phyloP scores from a whole-genome alignment of 2,329 filamentous ascomycete species.

The Bisporella sp. region DNA sequence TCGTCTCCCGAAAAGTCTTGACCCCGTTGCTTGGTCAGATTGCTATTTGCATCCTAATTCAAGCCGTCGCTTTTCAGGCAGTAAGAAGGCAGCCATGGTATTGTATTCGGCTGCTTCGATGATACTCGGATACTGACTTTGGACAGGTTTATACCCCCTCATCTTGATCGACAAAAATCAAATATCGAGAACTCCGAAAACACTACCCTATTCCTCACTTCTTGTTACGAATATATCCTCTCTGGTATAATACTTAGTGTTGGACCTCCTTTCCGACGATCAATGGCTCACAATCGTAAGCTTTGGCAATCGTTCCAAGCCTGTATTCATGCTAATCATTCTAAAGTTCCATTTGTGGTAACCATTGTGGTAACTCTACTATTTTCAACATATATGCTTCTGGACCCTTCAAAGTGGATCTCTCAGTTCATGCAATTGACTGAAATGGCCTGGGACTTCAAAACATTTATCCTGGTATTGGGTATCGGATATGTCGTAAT shows the following conservation, averaged over 20 bases:
- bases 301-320: conserved; percentile 11
- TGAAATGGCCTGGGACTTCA: conserved; percentile 64
- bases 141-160: conserved; percentile 68
- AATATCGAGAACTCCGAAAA: conserved; percentile 93
- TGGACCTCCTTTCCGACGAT: conserved; percentile 83
- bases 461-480: conserved; percentile 62
- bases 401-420: conserved; percentile 64
- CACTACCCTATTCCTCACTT: conserved; percentile 80
- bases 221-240: conserved; percentile 92
- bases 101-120: conserved; percentile 13
- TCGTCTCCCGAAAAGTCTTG: conserved; percentile 89
- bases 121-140: conserved; percentile 10
- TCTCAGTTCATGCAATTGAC: conserved; percentile 79
- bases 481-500: conserved; percentile 61
- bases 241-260: conserved; percentile 84
- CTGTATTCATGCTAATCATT: not conserved
- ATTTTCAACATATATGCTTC: conserved; percentile 73
- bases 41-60: conserved; percentile 67
- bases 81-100: conserved; percentile 78
- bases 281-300: conserved; percentile 72
- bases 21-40: conserved; percentile 88
- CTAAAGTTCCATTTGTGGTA: conserved; percentile 70
- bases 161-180: conserved; percentile 68
- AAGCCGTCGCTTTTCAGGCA: conserved; percentile 64
- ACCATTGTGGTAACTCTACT: conserved; percentile 64